Base-by-base conservation (phyloP, 768 basidiomycete species). In the Phaffia tasmanica region DNA sequence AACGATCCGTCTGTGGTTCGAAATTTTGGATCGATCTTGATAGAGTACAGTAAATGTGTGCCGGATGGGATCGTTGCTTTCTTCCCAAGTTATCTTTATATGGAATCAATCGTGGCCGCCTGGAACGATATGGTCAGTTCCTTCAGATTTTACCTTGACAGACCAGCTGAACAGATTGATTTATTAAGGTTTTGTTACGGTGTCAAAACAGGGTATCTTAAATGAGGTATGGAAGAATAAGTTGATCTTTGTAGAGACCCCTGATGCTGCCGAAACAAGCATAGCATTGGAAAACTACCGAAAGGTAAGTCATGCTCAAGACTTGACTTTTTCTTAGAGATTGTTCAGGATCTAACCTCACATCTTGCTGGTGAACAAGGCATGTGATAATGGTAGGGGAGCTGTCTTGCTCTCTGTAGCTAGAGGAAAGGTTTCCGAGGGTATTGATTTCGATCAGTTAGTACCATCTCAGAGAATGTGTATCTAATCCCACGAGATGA, bases 181-280 rank as follows among this genome's bases (percentile, higher is more conserved):
- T 11, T 42, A 11, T 42, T 42, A 11, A 42, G 35, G 15, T 5
- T 54, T 54, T 30, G n/a, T 54, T 23, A 54, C 53, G 53, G n/a
- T 4, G 53, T 11, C 11, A 42, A 42, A 42, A 42, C 11, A 99
- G 95, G 94, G 94, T 50, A 98, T 99, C 71, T 79, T 99, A 69
- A 97, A 93, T 73, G 93, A 99, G 80, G 95, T 97, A 21, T 97
- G 95, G 92, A 98, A 98, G 77, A 85, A 97, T 80, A 99, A 99
- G 78, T 83, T 99, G 47, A 92, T 99, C 67, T 99, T 99, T 72
- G 94, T 99, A 49, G 95, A 99, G 79, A 99, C 95, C 1, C 95
- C 95, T 16, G 95, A 99, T 73, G 95, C 95, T 23, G 93, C 94
- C 72, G 95, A 99, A 77, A 99, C 95, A 1, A 94, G 91, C 75